Conservation (phyloP, 768 basidiomycete species). For the Wakefieldia striispora region DNA sequence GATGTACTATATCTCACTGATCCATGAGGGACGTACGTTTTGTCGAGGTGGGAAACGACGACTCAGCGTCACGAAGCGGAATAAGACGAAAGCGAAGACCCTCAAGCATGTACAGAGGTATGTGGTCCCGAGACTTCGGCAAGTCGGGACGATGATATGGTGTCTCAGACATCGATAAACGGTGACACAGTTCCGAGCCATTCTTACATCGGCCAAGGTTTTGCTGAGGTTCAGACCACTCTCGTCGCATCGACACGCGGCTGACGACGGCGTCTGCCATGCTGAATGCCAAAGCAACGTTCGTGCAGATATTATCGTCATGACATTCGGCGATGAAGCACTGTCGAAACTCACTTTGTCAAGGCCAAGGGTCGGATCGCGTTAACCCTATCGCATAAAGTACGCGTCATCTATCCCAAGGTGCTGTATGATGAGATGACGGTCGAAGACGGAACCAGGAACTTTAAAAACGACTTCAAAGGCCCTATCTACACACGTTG, state of each 20-base stretch:
- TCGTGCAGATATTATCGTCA: constrained; percentile 78
- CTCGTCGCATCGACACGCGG: constrained; percentile 90
- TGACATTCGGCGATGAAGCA: constrained; percentile 76
- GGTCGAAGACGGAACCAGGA: constrained; percentile 66
- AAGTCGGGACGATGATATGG: not conserved
- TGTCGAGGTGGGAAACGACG: constrained; percentile 31
- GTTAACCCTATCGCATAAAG: constrained; percentile 75
- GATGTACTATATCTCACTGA: constrained; percentile 5
- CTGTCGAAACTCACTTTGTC: constrained; percentile 83
- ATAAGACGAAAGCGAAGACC: constrained; percentile 36
- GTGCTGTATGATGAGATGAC: constrained; percentile 83
- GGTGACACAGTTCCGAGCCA: constrained; percentile 76
- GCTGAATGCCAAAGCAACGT: constrained; percentile 75
- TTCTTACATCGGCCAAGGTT: constrained; percentile 83
- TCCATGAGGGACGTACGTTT: constrained; percentile 25
- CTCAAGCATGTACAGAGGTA: constrained; percentile 49
- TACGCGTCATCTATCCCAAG: constrained; percentile 81
- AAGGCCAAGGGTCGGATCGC: constrained; percentile 79
- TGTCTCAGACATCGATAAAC: constrained; percentile 42
- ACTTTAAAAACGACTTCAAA: constrained; percentile 61
- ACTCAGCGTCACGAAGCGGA: constrained; percentile 30
- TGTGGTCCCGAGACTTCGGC: not conserved
- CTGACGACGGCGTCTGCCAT: constrained; percentile 76
- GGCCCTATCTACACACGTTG: constrained; percentile 67
- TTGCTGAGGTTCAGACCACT: constrained; percentile 93